Conservation (phyloP, 805 yeast species). For the Sporopachydermia lactativora region DNA sequence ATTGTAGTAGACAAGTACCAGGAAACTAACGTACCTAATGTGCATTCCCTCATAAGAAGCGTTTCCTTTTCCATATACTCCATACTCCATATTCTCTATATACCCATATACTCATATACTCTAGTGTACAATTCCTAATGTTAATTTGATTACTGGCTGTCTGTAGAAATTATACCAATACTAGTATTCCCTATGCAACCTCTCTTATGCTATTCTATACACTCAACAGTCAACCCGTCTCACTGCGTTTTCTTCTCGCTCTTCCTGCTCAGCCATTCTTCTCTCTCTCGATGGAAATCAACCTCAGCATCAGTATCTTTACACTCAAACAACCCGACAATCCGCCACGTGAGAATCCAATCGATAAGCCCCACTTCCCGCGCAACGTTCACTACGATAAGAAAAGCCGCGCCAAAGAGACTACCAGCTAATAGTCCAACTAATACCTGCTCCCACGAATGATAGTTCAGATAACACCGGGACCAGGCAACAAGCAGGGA, state of each 20-base stretch:
- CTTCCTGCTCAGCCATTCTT: background rate
- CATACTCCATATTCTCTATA: no score
- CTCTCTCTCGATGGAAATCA: background rate
- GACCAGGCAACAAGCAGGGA: constrained; percentile 43
- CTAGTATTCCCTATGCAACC: no score
- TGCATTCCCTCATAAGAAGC: no score
- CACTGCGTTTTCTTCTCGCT: background rate
- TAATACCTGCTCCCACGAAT: constrained; percentile 54
- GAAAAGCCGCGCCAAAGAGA: constrained; percentile 44
- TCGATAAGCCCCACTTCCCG: constrained; percentile 58
- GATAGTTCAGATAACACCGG: constrained; percentile 69
- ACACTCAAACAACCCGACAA: constrained; percentile 28
- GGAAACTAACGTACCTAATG: no score
- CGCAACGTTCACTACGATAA: constrained; percentile 32
- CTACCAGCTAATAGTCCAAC: constrained; percentile 60
- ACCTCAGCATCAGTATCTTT: background rate
- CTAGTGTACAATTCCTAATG: no score
- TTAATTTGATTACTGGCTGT: no score
- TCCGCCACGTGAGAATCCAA: constrained; percentile 46
- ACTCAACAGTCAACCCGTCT: no score
- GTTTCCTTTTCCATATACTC: no score
- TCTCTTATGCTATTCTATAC: no score
- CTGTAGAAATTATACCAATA: no score
- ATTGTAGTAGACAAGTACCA: no score
- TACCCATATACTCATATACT: no score